Evolutionary conservation across 139 green algal genomes (phyloP).

Genomic region (Diplosphaera chodatii): DNA sequence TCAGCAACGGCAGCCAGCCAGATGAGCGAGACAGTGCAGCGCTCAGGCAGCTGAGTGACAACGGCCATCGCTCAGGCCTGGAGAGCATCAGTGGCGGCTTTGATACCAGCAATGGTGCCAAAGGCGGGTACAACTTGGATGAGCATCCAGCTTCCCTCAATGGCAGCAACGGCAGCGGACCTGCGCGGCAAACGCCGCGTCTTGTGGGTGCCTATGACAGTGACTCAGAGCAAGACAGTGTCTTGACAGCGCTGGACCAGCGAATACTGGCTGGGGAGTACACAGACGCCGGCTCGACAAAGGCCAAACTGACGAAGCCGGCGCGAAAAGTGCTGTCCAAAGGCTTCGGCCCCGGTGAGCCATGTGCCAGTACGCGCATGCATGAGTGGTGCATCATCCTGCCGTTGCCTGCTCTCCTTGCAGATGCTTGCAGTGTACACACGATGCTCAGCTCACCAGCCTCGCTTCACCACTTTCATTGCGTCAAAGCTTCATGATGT

Average conservation of each 20-base stretch:
- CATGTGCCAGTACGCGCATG: not conserved
- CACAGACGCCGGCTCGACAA: constrained; percentile 58
- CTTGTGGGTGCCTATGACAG: not conserved
- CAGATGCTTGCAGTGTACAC: no score
- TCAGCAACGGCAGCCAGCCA: not conserved
- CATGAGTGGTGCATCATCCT: no score
- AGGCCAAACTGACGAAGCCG: constrained; percentile 65
- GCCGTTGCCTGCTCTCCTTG: no score
- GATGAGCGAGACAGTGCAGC: not conserved
- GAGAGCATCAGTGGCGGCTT: no score
- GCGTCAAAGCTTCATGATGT: no score
- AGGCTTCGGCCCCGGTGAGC: constrained; percentile 50
- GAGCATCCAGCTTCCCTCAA: not conserved
- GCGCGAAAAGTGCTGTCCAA: constrained; percentile 63
- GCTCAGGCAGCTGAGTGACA: not conserved
- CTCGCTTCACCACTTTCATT: no score
- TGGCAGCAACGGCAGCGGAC: not conserved
- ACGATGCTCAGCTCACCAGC: no score
- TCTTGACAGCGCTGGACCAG: constrained; percentile 4
- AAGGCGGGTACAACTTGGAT: not conserved
- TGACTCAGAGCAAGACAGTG: not conserved
- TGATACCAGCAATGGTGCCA: no score
- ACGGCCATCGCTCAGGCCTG: not conserved
- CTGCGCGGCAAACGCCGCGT: no score
- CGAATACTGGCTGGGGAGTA: constrained; percentile 62